Conservation (phyloP, 1,284 basidiomycete species). For the Ganoderma leucocontextum region DNA sequence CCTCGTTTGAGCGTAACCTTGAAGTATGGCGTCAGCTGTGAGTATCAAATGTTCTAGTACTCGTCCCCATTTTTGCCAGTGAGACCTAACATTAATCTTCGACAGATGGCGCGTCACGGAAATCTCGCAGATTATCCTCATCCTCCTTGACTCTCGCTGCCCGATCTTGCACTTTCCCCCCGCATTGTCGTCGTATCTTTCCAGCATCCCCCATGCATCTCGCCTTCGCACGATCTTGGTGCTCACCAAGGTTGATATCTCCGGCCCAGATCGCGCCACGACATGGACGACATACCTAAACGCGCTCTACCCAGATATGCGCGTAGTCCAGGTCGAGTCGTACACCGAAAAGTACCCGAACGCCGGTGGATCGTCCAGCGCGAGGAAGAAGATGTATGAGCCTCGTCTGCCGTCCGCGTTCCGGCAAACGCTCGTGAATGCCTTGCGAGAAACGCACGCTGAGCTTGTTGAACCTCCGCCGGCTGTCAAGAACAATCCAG, state of each 20-base stretch:
- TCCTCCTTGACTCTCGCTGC: slow-evolving; percentile 89
- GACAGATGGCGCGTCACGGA: slow-evolving; percentile 89
- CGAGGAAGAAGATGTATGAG: slow-evolving; percentile 54
- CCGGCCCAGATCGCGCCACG: slow-evolving; percentile 49
- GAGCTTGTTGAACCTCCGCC: slow-evolving; percentile 77
- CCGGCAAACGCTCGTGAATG: slow-evolving; percentile 67
- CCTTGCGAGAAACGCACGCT: slow-evolving; percentile 73
- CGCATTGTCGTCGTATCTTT: slow-evolving; percentile 61
- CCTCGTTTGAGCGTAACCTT: slow-evolving; percentile 88
- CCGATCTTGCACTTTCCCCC: slow-evolving; percentile 75
- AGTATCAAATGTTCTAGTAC: slow-evolving; percentile 41
- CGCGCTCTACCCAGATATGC: slow-evolving; percentile 59
- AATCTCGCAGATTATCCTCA: slow-evolving; percentile 84
- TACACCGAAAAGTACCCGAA: slow-evolving; percentile 61
- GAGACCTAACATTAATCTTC: slow-evolving; percentile 12
- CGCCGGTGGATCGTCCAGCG: slow-evolving; percentile 37
- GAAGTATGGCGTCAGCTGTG: slow-evolving; percentile 94
- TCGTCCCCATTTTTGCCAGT: slow-evolving; percentile 4
- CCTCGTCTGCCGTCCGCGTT: slow-evolving; percentile 74
- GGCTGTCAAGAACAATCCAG: slow-evolving; percentile 58
- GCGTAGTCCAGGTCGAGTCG: slow-evolving; percentile 78
- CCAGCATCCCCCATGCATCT: slow-evolving; percentile 38
- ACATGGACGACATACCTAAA: slow-evolving; percentile 78
- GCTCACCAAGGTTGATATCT: slow-evolving; percentile 83
- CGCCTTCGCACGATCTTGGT: slow-evolving; percentile 76